A percentile compares a stretch with the other conserved stretches of the same genome.
phyloP scores from a whole-genome alignment of 345 rosid genomes.

The Populus alba region DNA sequence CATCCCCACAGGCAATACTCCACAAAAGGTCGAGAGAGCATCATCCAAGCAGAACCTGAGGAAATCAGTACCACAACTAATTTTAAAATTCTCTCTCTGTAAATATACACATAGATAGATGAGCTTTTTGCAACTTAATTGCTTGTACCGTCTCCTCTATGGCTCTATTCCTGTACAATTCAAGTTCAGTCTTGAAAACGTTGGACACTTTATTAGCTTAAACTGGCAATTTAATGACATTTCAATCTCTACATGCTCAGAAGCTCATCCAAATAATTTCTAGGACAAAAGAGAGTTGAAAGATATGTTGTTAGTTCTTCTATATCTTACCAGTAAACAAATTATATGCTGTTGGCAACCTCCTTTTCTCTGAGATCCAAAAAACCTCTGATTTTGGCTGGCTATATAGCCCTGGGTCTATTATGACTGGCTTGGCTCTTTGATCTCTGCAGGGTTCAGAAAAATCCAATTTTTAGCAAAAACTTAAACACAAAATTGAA shows the following conservation, averaged over 20 bases:
- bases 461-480: conserved; percentile 14
- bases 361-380: conserved; percentile 56
- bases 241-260: not conserved
- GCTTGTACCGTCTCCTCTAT: not conserved
- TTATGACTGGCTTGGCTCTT: conserved; percentile 67
- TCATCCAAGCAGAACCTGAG: conserved; percentile 95
- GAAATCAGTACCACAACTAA: conserved; percentile 5
- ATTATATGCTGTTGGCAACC: conserved; percentile 54
- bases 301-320: not conserved
- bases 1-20: conserved; percentile 85
- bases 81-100: not conserved
- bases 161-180: not conserved
- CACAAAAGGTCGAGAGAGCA: conserved; percentile 74
- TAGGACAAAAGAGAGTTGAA: not conserved
- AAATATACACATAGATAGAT: not conserved
- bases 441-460: conserved; percentile 39
- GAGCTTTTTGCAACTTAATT: not conserved
- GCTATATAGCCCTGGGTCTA: conserved; percentile 65
- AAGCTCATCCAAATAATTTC: not conserved
- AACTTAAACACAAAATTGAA: conserved; percentile 1
- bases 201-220: not conserved
- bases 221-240: not conserved
- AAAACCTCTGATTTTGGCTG: conserved; percentile 55
- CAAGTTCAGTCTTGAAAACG: not conserved
- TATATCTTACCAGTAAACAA: conserved; percentile 55